Evolutionary conservation across 805 yeast species (phyloP).

Genomic region (Metschnikowia chrysomelidarum): DNA sequence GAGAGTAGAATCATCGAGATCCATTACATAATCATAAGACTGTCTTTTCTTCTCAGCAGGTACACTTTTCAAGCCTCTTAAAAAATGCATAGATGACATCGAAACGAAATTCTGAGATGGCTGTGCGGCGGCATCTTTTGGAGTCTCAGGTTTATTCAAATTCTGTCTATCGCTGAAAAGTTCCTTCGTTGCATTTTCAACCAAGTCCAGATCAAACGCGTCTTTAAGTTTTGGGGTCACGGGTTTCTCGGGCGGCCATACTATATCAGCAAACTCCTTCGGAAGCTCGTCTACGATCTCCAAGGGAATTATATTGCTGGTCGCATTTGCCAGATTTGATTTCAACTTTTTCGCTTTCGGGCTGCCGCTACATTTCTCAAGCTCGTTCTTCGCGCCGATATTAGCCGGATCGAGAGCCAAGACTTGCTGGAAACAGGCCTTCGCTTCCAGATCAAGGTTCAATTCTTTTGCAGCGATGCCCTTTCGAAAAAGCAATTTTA

Average conservation of each 20-base stretch:
- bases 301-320: too few relatives aligned
- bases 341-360: slow-evolving; percentile 14
- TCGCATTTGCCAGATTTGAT: slow-evolving; percentile 1
- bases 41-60: slow-evolving; percentile 24
- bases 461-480: slow-evolving; percentile 40
- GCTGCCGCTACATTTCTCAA: slow-evolving; percentile 17
- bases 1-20: slow-evolving; percentile 25
- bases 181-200: slow-evolving; percentile 9
- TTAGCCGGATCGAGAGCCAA: slow-evolving; percentile 43
- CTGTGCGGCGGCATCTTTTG: not conserved
- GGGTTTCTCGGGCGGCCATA: not conserved
- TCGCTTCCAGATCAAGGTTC: slow-evolving; percentile 24
- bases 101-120: slow-evolving; percentile 14
- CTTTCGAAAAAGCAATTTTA: slow-evolving; percentile 53
- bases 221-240: not conserved
- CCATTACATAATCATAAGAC: slow-evolving; percentile 39
- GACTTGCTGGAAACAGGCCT: slow-evolving; percentile 32
- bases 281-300: slow-evolving; percentile 47
- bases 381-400: slow-evolving; percentile 35
- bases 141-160: not conserved
- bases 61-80: slow-evolving; percentile 25
- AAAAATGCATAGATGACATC: slow-evolving; percentile 26
- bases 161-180: slow-evolving; percentile 10
- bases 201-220: not conserved
- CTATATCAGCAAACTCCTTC: slow-evolving; percentile 14